Evolutionary conservation across 768 basidiomycete genomes (phyloP).

Genomic region (Tubosaeta sp.): DNA sequence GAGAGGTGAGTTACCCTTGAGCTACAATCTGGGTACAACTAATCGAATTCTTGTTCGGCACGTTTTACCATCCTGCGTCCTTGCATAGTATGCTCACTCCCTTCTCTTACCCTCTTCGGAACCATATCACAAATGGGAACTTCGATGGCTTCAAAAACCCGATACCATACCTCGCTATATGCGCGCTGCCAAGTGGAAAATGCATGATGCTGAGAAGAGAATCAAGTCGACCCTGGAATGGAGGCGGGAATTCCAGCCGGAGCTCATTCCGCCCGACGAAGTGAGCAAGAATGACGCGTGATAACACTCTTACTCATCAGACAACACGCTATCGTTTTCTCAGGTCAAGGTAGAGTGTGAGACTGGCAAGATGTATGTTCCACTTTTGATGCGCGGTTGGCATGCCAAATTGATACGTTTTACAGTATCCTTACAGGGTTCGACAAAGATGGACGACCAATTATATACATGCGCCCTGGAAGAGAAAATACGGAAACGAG

Average conservation of each 20-base stretch:
- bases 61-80: not conserved
- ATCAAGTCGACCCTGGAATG: conserved; percentile 79
- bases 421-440: conserved; percentile 77
- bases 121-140: conserved; percentile 73
- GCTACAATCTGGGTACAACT: not conserved
- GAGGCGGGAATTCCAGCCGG: conserved; percentile 82
- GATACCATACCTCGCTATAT: conserved; percentile 71
- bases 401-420: not conserved
- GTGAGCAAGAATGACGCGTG: conserved; percentile 25
- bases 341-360: conserved; percentile 71
- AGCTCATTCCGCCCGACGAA: conserved; percentile 78
- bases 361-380: conserved; percentile 81
- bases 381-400: not conserved
- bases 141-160: conserved; percentile 64
- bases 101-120: conserved; percentile 62
- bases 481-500: conserved; percentile 78
- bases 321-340: not conserved
- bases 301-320: not conserved
- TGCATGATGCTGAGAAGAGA: conserved; percentile 71
- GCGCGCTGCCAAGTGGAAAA: conserved; percentile 82
- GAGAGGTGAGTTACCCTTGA: conserved; percentile 43
- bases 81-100: conserved; percentile 58
- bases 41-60: not conserved
- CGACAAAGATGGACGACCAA: conserved; percentile 81
- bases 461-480: conserved; percentile 86